phyloP scores from a whole-genome alignment of 2,329 filamentous ascomycete species.

The Alternaria sp. region DNA sequence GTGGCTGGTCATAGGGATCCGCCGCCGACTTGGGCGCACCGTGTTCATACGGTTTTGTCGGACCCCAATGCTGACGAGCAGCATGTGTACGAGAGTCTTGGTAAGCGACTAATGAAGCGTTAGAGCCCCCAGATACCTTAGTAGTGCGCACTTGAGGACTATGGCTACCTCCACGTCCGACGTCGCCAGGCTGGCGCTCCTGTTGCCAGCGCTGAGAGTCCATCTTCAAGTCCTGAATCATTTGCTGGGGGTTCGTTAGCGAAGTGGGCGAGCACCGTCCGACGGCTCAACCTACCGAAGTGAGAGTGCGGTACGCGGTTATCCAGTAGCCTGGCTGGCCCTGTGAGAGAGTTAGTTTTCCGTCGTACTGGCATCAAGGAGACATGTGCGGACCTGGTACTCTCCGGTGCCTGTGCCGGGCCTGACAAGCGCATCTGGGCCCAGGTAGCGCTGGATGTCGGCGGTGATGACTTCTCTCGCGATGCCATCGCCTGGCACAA shows the following conservation, averaged over 20 bases:
- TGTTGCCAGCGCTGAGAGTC: constrained; percentile 55
- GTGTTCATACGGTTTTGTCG: constrained; percentile 37
- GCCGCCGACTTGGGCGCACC: constrained; percentile 14
- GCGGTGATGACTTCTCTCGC: constrained; percentile 59
- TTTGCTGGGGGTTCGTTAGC: constrained; percentile 48
- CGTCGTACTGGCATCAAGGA: constrained; percentile 18
- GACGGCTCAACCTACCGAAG: constrained; percentile 48
- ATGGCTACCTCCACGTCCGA: constrained; percentile 55
- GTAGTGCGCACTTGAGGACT: constrained; percentile 48
- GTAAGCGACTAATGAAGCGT: constrained; percentile 53
- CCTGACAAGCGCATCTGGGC: constrained; percentile 58
- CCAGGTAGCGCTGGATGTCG: constrained; percentile 60
- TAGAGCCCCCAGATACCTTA: constrained; percentile 54
- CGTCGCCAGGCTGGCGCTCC: constrained; percentile 41
- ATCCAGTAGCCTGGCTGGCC: constrained; percentile 59
- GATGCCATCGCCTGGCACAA: constrained; percentile 58
- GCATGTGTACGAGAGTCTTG: constrained; percentile 52
- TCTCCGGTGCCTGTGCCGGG: constrained; percentile 55
- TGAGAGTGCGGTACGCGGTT: constrained; percentile 58
- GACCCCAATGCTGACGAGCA: constrained; percentile 51
- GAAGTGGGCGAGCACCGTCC: neutral
- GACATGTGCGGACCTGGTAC: constrained; percentile 50
- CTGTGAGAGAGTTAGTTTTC: constrained; percentile 25
- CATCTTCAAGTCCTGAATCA: constrained; percentile 57
- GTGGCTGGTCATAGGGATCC: constrained; percentile 22